Evolutionary conservation across 441 rosid species (phyloP), one percentile per base, ranked within the genome.

Genomic region (Adansonia rubrostipa): DNA sequence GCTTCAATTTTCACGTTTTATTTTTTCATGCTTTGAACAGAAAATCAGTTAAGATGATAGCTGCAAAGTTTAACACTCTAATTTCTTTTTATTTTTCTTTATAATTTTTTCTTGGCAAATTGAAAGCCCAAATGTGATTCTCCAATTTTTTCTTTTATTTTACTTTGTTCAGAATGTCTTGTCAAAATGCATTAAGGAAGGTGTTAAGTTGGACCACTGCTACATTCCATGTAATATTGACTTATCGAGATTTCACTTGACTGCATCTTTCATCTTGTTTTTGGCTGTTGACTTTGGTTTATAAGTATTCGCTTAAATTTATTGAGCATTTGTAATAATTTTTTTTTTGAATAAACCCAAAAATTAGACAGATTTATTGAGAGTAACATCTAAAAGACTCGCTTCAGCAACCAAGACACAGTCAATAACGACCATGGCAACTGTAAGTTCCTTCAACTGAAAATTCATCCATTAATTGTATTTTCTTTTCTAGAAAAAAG

Each of bases 321-420:
- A n/a, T 77, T 17, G 24, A 13, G 42, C n/a, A 4, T 61, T 71
- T 54, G 33, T 22, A 63, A 66, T 88, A 77, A 80, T 53, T 56
- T 66, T 86, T 77, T 62, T 61, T 66, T 73, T 14, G 11, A 15
- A 36, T 66, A 80, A 14, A 60, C 73, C 81, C 74, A 77, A 82
- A 81, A 86, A 89, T 87, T 92, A 94, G 97, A 83, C 93, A 93
- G 98, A 76, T 78, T 78, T 89, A 76, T 77, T 86, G 85, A 89
- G 86, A 80, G 86, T 74, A 50, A 80, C 88, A 20, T 86, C 87
- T 85, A 85, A 87, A 77, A 85, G 85, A 77, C 84, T 88, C 60
- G 77, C 68, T 73, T 85, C 68, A 61, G 58, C 86, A 1, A 79
- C 85, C n/a, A 89, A 70, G 79, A 51, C 74, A 5, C 87, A 54